Evolutionary conservation across 2,329 filamentous ascomycete genomes (phyloP).

Genomic region (Pseudogymnoascus sp.): DNA sequence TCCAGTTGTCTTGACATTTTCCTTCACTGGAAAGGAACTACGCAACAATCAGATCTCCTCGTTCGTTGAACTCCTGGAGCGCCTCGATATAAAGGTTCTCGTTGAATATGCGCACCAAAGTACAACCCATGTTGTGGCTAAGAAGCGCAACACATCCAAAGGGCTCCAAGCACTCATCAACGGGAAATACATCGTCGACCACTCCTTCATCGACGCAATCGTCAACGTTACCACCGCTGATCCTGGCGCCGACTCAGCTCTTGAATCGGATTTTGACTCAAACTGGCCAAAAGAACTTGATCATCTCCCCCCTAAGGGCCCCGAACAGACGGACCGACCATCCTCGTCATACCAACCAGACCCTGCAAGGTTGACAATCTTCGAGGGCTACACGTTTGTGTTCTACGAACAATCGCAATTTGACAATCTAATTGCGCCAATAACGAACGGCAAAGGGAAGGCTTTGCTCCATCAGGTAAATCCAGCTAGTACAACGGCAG

Average conservation of each 20-base stretch:
- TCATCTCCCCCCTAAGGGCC: constrained; percentile 66
- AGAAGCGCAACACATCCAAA: constrained; percentile 83
- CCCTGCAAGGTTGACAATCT: constrained; percentile 58
- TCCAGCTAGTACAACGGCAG: constrained; percentile 56
- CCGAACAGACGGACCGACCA: constrained; percentile 65
- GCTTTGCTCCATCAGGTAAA: constrained; percentile 60
- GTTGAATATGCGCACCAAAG: constrained; percentile 61
- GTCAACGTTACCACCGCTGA: constrained; percentile 47
- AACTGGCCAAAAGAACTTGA: constrained; percentile 71
- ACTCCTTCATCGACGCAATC: constrained; percentile 67
- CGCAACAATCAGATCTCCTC: constrained; percentile 58
- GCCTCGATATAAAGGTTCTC: constrained; percentile 81
- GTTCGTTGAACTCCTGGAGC: constrained; percentile 63
- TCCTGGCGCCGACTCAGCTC: constrained; percentile 44
- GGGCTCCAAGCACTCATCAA: constrained; percentile 82
- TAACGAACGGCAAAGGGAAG: constrained; percentile 78
- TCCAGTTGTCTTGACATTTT: constrained; percentile 75
- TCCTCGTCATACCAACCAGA: constrained; percentile 68
- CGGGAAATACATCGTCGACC: constrained; percentile 67
- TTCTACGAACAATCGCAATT: constrained; percentile 75
- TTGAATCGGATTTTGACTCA: constrained; percentile 74
- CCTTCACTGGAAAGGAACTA: constrained; percentile 64
- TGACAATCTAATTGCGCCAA: constrained; percentile 64
- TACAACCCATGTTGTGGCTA: constrained; percentile 84
- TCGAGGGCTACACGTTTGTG: constrained; percentile 82